Conservation (phyloP, 148 eudicot species). For the Camellia japonica region DNA sequence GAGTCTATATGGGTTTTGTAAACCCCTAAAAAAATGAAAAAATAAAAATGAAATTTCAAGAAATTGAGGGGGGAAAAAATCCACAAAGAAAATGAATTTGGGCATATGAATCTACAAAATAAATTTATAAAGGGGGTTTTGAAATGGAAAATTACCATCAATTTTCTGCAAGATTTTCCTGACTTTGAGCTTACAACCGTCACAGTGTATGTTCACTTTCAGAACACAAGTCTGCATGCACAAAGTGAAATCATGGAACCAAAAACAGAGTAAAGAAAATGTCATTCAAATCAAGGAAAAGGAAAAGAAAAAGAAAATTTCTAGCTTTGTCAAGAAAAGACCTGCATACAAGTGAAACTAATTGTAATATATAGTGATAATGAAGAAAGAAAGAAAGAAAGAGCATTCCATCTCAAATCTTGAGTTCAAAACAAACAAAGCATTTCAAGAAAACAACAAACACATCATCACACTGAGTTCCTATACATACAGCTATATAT, state of each 20-base stretch:
- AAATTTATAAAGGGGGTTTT: background rate
- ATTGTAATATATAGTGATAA: background rate
- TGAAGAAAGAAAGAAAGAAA: background rate
- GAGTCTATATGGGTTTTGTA: conserved; percentile 42
- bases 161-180: conserved; percentile 93
- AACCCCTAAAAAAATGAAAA: conserved; percentile 32
- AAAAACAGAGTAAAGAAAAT: conserved; percentile 7
- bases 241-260: conserved; percentile 22
- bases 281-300: background rate
- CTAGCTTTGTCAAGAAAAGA: background rate
- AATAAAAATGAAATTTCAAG: background rate
- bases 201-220: conserved; percentile 95
- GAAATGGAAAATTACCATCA: conserved; percentile 58
- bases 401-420: background rate
- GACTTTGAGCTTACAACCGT: conserved; percentile 90
- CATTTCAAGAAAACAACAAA: background rate
- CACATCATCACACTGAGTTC: background rate
- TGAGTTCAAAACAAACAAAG: conserved; percentile 25
- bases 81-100: conserved; percentile 4
- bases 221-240: conserved; percentile 88
- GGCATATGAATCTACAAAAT: background rate
- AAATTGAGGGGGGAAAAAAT: background rate
- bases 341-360: background rate
- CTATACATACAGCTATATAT: background rate
- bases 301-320: background rate